Evolutionary conservation across 2,329 filamentous ascomycete genomes (phyloP), one percentile per base, ranked within the genome.

Genomic region (Alternaria longipes): DNA sequence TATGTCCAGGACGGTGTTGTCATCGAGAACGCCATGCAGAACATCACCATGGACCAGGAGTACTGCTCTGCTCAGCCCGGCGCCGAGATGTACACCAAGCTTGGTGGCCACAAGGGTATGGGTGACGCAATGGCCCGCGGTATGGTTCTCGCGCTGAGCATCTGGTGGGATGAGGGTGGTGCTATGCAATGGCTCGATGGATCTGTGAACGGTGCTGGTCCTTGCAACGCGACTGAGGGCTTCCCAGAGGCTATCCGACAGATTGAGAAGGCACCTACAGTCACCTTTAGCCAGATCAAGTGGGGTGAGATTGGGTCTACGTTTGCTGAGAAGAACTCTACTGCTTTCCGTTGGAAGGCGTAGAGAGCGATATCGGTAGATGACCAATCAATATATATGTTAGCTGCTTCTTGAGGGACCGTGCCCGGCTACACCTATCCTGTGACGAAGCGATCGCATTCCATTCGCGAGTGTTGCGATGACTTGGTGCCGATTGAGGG

Each of bases 1-100:
- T 91, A 90, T 76, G 84, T 89, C 59, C 89, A 91, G 79, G 80
- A 86, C 76, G 87, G 86, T 66, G 80, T 81, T 36, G 82, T 88
- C 62, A 85, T 90, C 67, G 79, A 84, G 67, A 89, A 90, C 80
- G 82, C 84, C 8, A 72, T 82, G 16, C 51, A 62, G 34, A 72
- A 74, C 42, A 63, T 75, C n/a, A 71, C 70, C 32, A 72, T 78
- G 64, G 63, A 76, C 54, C 74, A 78, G 28, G 67, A 54, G 2
- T 78, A 65, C 67, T 78, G 76, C 66, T 49, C 51, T 24, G 65
- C 66, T 4, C 69, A 72, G 51, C 64, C 67, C n/a, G 72, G 71
- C 4, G 74, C 76, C 5, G 58, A 59, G 11, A 69, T 54, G 42
- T 78, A 71, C 66, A 72, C 68, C 64, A 68, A 67, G 28, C 56